Conservation (phyloP, 164 flowering plant species). For the Annona cherimola region DNA sequence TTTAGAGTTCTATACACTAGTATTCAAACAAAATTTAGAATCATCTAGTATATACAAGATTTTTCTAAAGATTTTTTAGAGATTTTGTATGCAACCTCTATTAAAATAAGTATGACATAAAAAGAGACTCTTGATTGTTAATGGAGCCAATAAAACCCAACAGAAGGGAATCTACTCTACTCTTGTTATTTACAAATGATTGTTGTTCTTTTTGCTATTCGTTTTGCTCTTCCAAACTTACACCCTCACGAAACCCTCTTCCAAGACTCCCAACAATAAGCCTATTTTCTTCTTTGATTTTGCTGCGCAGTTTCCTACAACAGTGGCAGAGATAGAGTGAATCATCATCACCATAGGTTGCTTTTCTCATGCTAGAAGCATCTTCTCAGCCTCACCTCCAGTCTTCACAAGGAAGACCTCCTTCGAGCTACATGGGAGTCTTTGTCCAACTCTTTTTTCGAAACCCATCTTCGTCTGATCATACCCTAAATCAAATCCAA, state of each 20-base stretch:
- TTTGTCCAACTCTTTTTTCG: slow-evolving; percentile 59
- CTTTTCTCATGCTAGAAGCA: background rate
- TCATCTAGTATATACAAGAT: too few species aligned
- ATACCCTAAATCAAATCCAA: slow-evolving; percentile 73
- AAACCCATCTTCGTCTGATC: slow-evolving; percentile 66
- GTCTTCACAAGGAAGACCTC: slow-evolving; percentile 39
- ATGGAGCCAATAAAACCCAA: too few species aligned
- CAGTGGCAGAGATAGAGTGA: background rate
- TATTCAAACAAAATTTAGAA: too few species aligned
- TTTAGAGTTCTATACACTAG: too few species aligned
- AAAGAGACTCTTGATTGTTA: too few species aligned
- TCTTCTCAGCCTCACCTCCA: background rate
- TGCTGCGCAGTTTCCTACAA: background rate
- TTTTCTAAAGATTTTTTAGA: too few species aligned
- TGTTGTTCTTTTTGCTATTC: background rate
- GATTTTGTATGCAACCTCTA: too few species aligned
- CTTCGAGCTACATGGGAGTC: slow-evolving; percentile 31
- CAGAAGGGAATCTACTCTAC: too few species aligned
- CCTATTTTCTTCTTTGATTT: slow-evolving; percentile 2
- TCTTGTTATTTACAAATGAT: too few species aligned
- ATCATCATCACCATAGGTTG: background rate
- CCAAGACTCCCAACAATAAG: background rate
- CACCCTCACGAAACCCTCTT: slow-evolving; percentile 17
- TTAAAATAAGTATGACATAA: too few species aligned
- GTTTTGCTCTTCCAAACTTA: background rate